Conservation (phyloP, 1,284 basidiomycete species). For the Ustanciosporium gigantosporum region DNA sequence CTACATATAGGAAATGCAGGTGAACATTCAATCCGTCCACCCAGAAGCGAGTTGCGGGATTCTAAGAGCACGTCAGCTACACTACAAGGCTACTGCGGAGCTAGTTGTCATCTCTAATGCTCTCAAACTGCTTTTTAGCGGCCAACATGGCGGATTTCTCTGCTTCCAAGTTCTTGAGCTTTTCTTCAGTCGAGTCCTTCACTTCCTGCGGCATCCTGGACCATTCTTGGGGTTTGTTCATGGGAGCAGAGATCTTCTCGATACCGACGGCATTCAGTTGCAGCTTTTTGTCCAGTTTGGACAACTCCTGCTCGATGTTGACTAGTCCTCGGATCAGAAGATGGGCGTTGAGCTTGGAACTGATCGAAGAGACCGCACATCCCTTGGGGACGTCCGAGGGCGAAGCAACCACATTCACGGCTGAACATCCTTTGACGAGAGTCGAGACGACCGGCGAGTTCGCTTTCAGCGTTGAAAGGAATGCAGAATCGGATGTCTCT, state of each 20-base stretch:
- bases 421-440: conserved; percentile 86
- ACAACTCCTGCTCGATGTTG: conserved; percentile 54
- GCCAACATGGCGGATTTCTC: conserved; percentile 45
- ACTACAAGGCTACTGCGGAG: too few relatives aligned
- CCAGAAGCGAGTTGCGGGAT: too few relatives aligned
- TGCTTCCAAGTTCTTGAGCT: conserved; percentile 39
- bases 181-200: conserved; percentile 40
- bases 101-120: conserved; percentile 32
- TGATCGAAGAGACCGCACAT: conserved; percentile 74
- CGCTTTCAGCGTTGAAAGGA: conserved; percentile 65
- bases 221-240: conserved; percentile 51
- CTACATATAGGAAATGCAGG: too few relatives aligned
- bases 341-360: conserved; percentile 44
- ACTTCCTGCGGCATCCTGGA: conserved; percentile 54
- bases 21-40: too few relatives aligned
- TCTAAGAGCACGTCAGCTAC: too few relatives aligned
- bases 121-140: conserved; percentile 54
- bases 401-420: conserved; percentile 68
- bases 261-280: conserved; percentile 47
- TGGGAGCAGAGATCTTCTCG: conserved; percentile 41
- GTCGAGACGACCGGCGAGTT: conserved; percentile 77
- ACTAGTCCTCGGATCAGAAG: conserved; percentile 53
- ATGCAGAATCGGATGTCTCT: conserved; percentile 70
- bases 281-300: conserved; percentile 56
- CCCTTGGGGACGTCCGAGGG: conserved; percentile 74